These are phyloP conservation scores for Chalara sp. DNA, from an alignment of 2,329 filamentous ascomycete genomes.

Conservation along the genomic window DNA sequence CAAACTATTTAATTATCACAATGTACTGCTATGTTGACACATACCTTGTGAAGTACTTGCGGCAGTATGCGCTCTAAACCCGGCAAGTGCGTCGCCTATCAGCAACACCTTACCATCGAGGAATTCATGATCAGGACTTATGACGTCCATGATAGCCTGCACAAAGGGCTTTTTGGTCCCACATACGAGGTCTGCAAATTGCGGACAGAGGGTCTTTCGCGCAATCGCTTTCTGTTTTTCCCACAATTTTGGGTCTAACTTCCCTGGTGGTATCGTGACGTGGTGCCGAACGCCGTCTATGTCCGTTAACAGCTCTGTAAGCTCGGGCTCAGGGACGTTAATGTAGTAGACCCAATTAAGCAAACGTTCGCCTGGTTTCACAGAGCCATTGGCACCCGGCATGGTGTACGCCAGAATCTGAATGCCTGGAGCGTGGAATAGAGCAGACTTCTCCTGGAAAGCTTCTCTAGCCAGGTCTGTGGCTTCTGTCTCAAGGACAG, in stretches of 20 bases:
- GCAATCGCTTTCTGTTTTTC: constrained; percentile 8
- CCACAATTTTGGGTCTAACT: constrained; percentile 12
- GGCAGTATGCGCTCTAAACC: constrained; percentile 38
- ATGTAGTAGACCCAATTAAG: constrained; percentile 42
- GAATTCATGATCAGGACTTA: constrained; percentile 29
- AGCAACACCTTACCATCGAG: constrained; percentile 33
- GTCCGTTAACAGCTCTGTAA: constrained; percentile 26
- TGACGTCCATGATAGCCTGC: constrained; percentile 33
- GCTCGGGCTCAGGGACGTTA: constrained; percentile 22
- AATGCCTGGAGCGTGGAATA: constrained; percentile 31
- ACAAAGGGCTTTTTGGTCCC: constrained; percentile 35
- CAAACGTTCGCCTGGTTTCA: constrained; percentile 32
- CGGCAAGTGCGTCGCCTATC: constrained; percentile 34
- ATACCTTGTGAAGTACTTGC: constrained; percentile 24
- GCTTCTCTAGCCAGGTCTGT: constrained; percentile 27
- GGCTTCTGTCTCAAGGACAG: constrained; percentile 32
- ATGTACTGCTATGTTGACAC: too few species aligned
- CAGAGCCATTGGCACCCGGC: constrained; percentile 31
- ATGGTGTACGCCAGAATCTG: constrained; percentile 38
- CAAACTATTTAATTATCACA: too few species aligned
- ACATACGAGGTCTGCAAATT: constrained; percentile 29
- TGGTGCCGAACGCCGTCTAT: constrained; percentile 20
- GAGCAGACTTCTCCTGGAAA: constrained; percentile 31
- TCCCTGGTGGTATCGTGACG: constrained; percentile 14
- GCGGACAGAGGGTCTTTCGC: constrained; percentile 5